Conservation (phyloP, 1,284 basidiomycete genomes). For the Taiwanofungus camphoratus region DNA sequence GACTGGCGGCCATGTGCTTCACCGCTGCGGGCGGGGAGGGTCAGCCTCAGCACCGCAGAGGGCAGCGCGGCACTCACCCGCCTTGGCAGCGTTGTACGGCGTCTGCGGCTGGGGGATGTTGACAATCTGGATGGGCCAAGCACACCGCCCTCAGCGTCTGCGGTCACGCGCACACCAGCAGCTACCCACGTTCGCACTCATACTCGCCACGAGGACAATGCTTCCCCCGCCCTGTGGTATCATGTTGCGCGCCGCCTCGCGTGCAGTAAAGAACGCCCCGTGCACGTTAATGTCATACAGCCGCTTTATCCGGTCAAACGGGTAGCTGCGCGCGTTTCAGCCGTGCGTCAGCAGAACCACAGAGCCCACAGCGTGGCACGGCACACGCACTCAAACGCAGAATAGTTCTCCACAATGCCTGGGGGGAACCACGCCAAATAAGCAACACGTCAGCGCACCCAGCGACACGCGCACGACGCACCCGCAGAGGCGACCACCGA, state of each 20-base stretch:
- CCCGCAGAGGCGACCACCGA: conserved; percentile 86
- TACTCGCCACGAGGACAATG: conserved; percentile 85
- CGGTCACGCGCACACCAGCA: conserved; percentile 5
- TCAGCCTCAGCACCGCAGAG: background rate
- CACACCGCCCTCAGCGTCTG: conserved; percentile 3
- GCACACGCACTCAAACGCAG: conserved; percentile 71
- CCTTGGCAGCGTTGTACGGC: conserved; percentile 95
- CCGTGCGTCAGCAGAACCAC: conserved; percentile 7
- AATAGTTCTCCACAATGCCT: conserved; percentile 91
- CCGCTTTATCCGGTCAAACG: conserved; percentile 74
- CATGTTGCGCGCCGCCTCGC: conserved; percentile 85
- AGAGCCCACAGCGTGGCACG: conserved; percentile 1
- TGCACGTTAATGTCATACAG: conserved; percentile 93
- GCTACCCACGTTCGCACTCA: conserved; percentile 77
- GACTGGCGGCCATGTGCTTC: conserved; percentile 80
- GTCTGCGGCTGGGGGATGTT: conserved; percentile 89
- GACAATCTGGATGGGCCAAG: conserved; percentile 52
- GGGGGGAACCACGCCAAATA: conserved; percentile 10
- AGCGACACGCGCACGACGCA: conserved; percentile 28
- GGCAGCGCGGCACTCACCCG: conserved; percentile 40
- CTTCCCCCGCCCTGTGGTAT: conserved; percentile 72
- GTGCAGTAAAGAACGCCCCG: conserved; percentile 89
- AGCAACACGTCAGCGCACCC: conserved; percentile 4
- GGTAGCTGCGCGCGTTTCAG: conserved; percentile 50
- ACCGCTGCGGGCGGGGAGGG: conserved; percentile 47